These are phyloP conservation scores for Trichoderma parareesei DNA, from an alignment of 495 filamentous ascomycete genomes.

Conservation along the genomic window DNA sequence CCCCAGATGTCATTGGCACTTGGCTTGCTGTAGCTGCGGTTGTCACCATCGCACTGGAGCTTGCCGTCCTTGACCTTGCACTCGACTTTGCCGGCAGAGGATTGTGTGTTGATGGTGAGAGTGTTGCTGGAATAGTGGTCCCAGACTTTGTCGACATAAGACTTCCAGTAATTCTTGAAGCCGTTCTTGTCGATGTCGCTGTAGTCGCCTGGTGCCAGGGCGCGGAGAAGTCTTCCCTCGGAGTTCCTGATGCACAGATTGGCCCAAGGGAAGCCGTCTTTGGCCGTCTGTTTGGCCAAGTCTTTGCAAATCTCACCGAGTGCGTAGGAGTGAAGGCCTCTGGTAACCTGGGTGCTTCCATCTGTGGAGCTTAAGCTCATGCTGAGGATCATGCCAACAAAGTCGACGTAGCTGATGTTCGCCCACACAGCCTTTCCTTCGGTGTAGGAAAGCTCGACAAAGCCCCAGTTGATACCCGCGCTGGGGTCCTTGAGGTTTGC, in stretches of 20 bases:
- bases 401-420: slow-evolving; percentile 42
- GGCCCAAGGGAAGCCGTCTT: slow-evolving; percentile 33
- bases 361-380: slow-evolving; percentile 28
- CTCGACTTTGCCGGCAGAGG: slow-evolving; percentile 25
- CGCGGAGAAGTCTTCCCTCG: slow-evolving; percentile 28
- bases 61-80: slow-evolving; percentile 28
- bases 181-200: slow-evolving; percentile 20
- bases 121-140: slow-evolving; percentile 25
- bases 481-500: slow-evolving; percentile 36
- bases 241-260: slow-evolving; percentile 25
- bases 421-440: slow-evolving; percentile 25
- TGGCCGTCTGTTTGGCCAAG: slow-evolving; percentile 23
- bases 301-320: slow-evolving; percentile 30
- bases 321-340: slow-evolving; percentile 26
- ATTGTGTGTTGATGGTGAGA: slow-evolving; percentile 34
- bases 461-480: slow-evolving; percentile 36
- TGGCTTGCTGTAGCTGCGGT: slow-evolving; percentile 32
- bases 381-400: slow-evolving; percentile 35
- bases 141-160: slow-evolving; percentile 37
- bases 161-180: slow-evolving; percentile 28
- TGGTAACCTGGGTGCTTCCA: slow-evolving; percentile 25
- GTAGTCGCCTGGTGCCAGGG: slow-evolving; percentile 31
- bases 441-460: slow-evolving; percentile 37
- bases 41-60: slow-evolving; percentile 31
- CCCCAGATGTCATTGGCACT: slow-evolving; percentile 35